Evolutionary conservation across 1,284 basidiomycete genomes (phyloP), one percentile per base, ranked within the genome.

Genomic region (Pisolithus thermaeus): DNA sequence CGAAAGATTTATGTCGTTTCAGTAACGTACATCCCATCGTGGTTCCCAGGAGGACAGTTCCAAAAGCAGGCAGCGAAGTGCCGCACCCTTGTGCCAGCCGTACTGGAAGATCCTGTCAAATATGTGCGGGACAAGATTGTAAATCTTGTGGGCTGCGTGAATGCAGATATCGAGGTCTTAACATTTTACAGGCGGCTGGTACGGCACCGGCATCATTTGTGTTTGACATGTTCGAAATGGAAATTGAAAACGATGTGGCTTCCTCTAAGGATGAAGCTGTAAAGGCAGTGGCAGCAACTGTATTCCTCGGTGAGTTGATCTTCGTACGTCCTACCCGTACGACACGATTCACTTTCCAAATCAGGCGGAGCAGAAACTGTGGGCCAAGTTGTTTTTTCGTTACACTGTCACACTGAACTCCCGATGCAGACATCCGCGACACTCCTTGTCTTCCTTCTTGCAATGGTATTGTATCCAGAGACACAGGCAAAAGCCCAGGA

Each of bases 91-190:
- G 61, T 60, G 14, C 44, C 59, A 16, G 52, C 59, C 20, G 57
- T 70, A 43, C 56, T 58, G 40, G 58, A 64, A 9, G 52, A 57
- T 12, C 69, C 71, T 1, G 65, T 70, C 44, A 61, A 66, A 32
- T 65, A 62, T 43, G 69, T 68, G 12, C 66, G 65, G 51, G 57
- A 61, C 25, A 57, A 61, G 12, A 58, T 71, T 58, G 73, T 72
- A 52, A 12, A 48, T 36, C 22, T 18, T 40, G n/a, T 14, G 14
- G 5, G 41, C 11, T 25, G 8, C 14, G 18, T n/a, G 14, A 28
- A 12, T 32, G n/a, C 42, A 16, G n/a, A 37, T 20, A 22, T 30
- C 23, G 3, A 3, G 27, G 3, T 11, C 16, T 20, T 18, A 35
- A 3, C 3, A 23, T 14, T 12, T 12, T 32, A 4, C 22, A 54